Base-by-base conservation (phyloP, 1,284 basidiomycete species). In the Ustilago curta region DNA sequence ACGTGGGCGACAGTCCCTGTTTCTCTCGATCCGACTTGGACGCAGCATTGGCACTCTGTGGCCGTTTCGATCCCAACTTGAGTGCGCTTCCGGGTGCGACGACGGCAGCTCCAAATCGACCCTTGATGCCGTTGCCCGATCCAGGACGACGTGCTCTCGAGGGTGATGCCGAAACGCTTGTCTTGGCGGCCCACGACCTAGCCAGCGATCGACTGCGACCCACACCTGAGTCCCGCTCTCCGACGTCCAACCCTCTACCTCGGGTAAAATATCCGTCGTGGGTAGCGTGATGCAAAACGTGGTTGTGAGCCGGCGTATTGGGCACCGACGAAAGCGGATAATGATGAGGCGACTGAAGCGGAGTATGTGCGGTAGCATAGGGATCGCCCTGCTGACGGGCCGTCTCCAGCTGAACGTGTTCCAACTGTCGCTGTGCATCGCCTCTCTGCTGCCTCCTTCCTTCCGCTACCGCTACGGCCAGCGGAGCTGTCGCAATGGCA, bases 361-460 rank as follows among this genome's bases (percentile, higher is more conserved):
- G 67, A 1, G 61, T 60, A 54, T 64, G 54, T 4, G 58, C 29
- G 16, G 54, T 60, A 0, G 74, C 72, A 25, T 56, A 65, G 2
- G 71, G 76, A 21, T 77, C 78, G 18, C 78, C 78, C 50, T 81
- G 80, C 27, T 80, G 78, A n/a, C 78, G 50, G 4, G 78, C 80
- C 16, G 62, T 76, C 52, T 81, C 80, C 42, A 80, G 56, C 40
- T 69, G 70, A 4, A 80, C 74, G 25, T 73, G 68, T 11, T 56
- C 47, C 1, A 77, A 39, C 23, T 79, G 76, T 8, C 64, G 54
- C 19, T 59, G 43, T 21, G 70, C 75, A 42, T 79, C 78, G 59
- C 5, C 14, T 23, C 11, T 29, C 23, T 25, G 9, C 43, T 23
- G 14, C 23, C 21, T 3, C 21, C 18, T 27, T 16, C 23, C n/a